These are phyloP conservation scores for Emmonsiellopsis sp. DNA, from an alignment of 2,329 filamentous ascomycete genomes.

Conservation along the genomic window DNA sequence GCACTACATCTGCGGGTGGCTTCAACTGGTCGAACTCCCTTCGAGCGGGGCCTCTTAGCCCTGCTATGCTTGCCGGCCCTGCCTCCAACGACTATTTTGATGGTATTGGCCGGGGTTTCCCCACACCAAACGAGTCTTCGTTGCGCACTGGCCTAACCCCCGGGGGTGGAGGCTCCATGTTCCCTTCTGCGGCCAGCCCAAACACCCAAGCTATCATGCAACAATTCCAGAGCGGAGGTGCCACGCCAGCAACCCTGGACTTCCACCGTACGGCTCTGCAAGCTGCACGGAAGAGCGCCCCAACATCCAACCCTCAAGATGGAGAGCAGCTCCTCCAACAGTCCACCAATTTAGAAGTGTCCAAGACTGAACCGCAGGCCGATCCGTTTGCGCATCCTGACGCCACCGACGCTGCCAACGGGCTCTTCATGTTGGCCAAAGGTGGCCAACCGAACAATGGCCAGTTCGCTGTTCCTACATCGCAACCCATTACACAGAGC, in stretches of 20 bases:
- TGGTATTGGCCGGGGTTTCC: conserved; percentile 72
- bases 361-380: conserved; percentile 40
- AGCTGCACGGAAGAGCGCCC: conserved; percentile 54
- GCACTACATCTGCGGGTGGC: conserved; percentile 57
- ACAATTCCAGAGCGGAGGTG: conserved; percentile 67
- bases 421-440: conserved; percentile 77
- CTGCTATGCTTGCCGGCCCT: conserved; percentile 90
- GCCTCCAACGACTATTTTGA: conserved; percentile 80
- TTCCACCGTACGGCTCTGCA: conserved; percentile 90
- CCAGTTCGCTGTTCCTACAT: conserved; percentile 40
- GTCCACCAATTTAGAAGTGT: conserved; percentile 38
- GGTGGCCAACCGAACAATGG: conserved; percentile 50
- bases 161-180: conserved; percentile 94
- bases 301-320: conserved; percentile 36
- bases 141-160: conserved; percentile 85
- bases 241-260: conserved; percentile 83
- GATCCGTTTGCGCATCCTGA: conserved; percentile 81
- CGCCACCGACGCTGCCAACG: conserved; percentile 87
- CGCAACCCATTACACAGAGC: conserved; percentile 1
- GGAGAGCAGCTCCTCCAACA: conserved; percentile 24
- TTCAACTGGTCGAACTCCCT: conserved; percentile 82
- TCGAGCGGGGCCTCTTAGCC: conserved; percentile 85
- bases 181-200: conserved; percentile 74
- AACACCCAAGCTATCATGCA: conserved; percentile 77
- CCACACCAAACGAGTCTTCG: conserved; percentile 93